Base-by-base conservation (phyloP, 106 monocot genomes). In the Chionographis japonica region DNA sequence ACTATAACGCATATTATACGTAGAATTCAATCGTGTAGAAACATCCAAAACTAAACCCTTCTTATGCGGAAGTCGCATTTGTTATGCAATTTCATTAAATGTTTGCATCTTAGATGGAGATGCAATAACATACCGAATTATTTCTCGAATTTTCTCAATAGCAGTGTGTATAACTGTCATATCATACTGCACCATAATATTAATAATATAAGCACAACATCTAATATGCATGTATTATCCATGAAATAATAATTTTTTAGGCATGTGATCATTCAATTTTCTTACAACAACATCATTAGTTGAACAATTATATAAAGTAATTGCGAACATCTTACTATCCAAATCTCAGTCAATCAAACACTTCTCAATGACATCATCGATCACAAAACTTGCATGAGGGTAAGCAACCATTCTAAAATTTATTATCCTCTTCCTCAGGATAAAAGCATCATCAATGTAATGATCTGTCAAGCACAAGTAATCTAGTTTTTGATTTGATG, bases 181-280 rank as follows among this genome's bases (percentile, higher is more conserved):
- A 0, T 72, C 78, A 66, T 72, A 59, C 40, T 78, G 71, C 6
- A 71, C 65, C 58, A 72, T 57, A n/a, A 71, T 50, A 58, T 78
- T 71, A 0, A 72, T 19, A 7, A 78, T 71, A 17, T 78, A 71
- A 3, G 65, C 55, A 50, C 64, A 68, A 71, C 69, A 70, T 56
- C 77, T 63, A 37, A 77, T 38, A 58, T 77, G 63, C 9, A 66
- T 7, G n/a, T 50, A 56, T 2, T 54, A 4, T 1, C 59, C 68
- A 6, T 15, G 7, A 62, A 61, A 76, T 8, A 54, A 12, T 4
- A 58, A n/a, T 19, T 19, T 59, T 3, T 71, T 4, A 38, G 9
- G 12, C 8, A 53, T 14, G 9, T 46, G 8, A 1, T 61, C 40
- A 11, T 55, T 50, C 6, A 76, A 12, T 5, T 43, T 17, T 35